Evolutionary conservation across 106 monocot species (phyloP).

Genomic region (Acorus calamus): DNA sequence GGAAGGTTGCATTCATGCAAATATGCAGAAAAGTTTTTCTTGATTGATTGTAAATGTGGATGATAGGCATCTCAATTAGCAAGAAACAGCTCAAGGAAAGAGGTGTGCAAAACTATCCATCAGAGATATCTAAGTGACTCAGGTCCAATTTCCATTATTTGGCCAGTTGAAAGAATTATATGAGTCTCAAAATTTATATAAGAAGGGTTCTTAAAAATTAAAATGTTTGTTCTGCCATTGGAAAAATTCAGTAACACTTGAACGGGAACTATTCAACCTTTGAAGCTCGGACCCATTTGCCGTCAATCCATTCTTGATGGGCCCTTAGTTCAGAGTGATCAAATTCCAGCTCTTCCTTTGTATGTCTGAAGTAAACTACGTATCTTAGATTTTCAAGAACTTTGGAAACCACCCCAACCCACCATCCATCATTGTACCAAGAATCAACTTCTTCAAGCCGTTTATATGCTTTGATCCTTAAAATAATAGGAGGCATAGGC

Average conservation of each 20-base stretch:
- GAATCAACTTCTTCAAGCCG: slow-evolving; percentile 79
- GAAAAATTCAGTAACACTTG: background rate
- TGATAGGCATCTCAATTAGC: too few relatives aligned
- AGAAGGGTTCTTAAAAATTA: too few relatives aligned
- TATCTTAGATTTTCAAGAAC: slow-evolving; percentile 33
- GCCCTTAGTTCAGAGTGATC: slow-evolving; percentile 37
- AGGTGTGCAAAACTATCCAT: too few relatives aligned
- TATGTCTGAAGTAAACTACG: slow-evolving; percentile 68
- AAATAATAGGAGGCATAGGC: slow-evolving; percentile 32
- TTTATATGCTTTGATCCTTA: slow-evolving; percentile 18
- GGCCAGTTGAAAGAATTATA: too few relatives aligned
- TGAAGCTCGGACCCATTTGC: slow-evolving; percentile 50
- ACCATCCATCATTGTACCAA: slow-evolving; percentile 71
- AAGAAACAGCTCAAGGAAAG: too few relatives aligned
- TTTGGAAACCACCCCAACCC: slow-evolving; percentile 74
- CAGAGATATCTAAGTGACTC: too few relatives aligned
- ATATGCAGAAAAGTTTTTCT: too few relatives aligned
- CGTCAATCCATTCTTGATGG: slow-evolving; percentile 65
- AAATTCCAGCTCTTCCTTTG: slow-evolving; percentile 53
- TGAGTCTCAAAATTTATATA: too few relatives aligned
- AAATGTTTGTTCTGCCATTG: too few relatives aligned
- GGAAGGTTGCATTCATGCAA: too few relatives aligned
- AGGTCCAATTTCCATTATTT: too few relatives aligned
- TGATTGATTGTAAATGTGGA: too few relatives aligned
- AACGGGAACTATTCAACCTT: slow-evolving; percentile 14